Evolutionary conservation across 768 basidiomycete genomes (phyloP), one percentile per base, ranked within the genome.

Genomic region (Suillus variegatus): DNA sequence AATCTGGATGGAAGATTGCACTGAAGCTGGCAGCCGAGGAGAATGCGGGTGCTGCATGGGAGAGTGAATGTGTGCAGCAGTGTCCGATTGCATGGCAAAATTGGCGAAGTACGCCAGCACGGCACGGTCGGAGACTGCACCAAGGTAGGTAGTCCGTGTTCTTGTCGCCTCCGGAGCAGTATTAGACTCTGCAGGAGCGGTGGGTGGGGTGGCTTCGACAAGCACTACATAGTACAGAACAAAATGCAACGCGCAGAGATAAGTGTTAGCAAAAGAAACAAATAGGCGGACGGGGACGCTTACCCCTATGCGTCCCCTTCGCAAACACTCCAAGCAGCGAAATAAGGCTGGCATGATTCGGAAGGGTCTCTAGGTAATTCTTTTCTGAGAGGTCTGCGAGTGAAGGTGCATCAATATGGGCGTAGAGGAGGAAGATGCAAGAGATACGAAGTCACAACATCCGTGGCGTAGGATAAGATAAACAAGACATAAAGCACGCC

Each of bases 371-470:
- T 38, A 93, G 80, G 10, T 90, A 88, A 66, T 94, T 94, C 81
- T 94, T 94, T 76, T 93, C 90, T 14, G 93, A 94, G 41, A 94
- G 80, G 75, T 94, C 93, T 94, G 54, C 12, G 32, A 35, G 20
- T n/a, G 20, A 38, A 14, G 14, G 7, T 7, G 55, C 61, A 66
- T 69, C 52, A 66, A 61, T 20, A 56, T n/a, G 6, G 1, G 32
- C 18, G 54, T 35, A 9, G 32, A 55, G 14, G 7, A 51, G 14
- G 22, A 41, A 10, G 2, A 54, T 20, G 18, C 9, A 10, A 54
- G 20, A 20, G 32, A 55, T 35, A 35, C 7, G 28, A 8, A 32
- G 32, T 54, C 16, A 18, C 51, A 54, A 20, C 35, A 5, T 54
- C 3, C 32, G 32, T 35, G 32, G 32, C 20, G 54, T 55, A 55